Base-by-base conservation (phyloP, 139 green algal genomes). In the Chlorella sp. region DNA sequence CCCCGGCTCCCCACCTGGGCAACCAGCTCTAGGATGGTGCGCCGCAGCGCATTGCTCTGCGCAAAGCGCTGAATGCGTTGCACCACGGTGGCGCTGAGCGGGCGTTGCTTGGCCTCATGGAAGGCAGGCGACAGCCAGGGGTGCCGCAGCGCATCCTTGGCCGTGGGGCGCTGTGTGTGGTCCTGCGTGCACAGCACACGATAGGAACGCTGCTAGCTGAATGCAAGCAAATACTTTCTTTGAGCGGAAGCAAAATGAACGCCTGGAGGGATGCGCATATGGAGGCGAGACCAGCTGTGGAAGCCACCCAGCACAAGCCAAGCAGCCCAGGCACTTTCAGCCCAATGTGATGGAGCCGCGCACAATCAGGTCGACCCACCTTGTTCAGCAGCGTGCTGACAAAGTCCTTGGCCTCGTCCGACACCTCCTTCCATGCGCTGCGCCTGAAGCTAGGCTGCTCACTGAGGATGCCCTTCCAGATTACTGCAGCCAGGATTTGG, bases 21-120 rank as follows among this genome's bases (percentile, higher is more conserved):
- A 43, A 98, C 96, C 81, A 97, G 93, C 89, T 98, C 95, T 75
- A 98, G 90, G 43, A 98, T 93, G 34, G 92, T 96, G 75, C 95
- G 93, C 87, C 95, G 94, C 62, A 98, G 83, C 5, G 89, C 41
- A 82, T 85, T 91, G 16, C n/a, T 69, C 40, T 92, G 79, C 3
- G 64, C 79, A 76, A 76, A 84, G 56, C 79, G 88, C 92, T 97
- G 93, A 44, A 98, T 90, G 36, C 94, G 92, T 87, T 98, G 95
- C 83, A 98, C 95, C 43, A 98, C 93, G 14, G 90, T 95, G 46
- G 60, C 1, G 62, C 72, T 60, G 28, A 97, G 84, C 32, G 89
- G 90, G 70, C 87, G 74, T 74, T 85, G 87, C 40, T 16, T 36
- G 30, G 41, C 48, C 70, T 86, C 68, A n/a, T 90, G 85, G 79